Evolutionary conservation across 139 green algal genomes (phyloP).

Genomic region (Micromonas pusilla): DNA sequence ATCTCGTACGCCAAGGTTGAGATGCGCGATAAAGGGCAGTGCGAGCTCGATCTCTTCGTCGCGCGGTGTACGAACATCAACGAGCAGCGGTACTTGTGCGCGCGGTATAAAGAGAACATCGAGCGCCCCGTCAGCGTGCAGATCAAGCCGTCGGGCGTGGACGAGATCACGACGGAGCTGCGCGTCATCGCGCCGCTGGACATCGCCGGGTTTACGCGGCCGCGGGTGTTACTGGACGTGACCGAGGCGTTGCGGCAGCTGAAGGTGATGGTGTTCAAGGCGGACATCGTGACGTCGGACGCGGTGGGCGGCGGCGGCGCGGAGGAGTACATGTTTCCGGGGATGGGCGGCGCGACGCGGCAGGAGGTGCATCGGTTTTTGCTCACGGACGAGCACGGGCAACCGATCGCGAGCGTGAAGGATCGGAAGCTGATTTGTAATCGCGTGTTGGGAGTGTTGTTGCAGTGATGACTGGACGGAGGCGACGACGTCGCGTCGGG

Average conservation of each 20-base stretch:
- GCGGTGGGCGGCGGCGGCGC: background rate
- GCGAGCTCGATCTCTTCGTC: constrained; percentile 55
- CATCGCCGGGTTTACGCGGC: constrained; percentile 51
- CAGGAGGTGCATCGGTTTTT: constrained; percentile 19
- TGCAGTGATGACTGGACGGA: constrained; percentile 2
- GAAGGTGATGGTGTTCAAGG: constrained; percentile 41
- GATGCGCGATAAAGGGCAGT: constrained; percentile 26
- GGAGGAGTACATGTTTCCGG: background rate
- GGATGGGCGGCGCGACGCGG: background rate
- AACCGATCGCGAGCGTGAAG: background rate
- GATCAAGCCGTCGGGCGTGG: background rate
- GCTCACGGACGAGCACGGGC: background rate
- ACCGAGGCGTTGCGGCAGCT: constrained; percentile 49
- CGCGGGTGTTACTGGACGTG: constrained; percentile 62
- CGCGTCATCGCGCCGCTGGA: constrained; percentile 53
- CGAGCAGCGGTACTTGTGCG: constrained; percentile 9
- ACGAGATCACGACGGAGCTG: constrained; percentile 49
- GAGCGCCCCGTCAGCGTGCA: constrained; percentile 1
- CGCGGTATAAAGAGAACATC: constrained; percentile 15
- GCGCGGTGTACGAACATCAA: constrained; percentile 21
- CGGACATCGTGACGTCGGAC: constrained; percentile 21
- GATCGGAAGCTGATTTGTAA: constrained; percentile 5
- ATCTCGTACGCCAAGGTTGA: constrained; percentile 54
- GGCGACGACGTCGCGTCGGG: too few relatives aligned
- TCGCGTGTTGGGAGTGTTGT: background rate